Conservation (phyloP, 345 rosid species). For the Euphorbia lathyris region DNA sequence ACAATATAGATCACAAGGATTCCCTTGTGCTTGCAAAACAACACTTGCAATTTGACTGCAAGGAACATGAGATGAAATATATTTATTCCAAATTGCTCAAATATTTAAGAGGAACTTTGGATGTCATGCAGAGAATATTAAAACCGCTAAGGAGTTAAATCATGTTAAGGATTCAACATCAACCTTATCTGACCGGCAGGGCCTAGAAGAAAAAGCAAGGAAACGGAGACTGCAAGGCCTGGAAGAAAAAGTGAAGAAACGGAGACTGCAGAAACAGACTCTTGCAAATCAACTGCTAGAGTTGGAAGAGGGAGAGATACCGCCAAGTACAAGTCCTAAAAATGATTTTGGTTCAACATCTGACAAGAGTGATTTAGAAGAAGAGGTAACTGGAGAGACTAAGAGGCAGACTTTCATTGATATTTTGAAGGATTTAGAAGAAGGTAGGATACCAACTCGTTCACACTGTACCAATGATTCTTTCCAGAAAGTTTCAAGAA, state of each 20-base stretch:
- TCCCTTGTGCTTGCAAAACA: conserved; percentile 13
- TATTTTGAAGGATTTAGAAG: not conserved
- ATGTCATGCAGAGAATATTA: not conserved
- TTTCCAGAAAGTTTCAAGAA: not conserved
- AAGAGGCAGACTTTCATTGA: not conserved
- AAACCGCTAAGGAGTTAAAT: conserved; percentile 7
- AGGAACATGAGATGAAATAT: conserved; percentile 13
- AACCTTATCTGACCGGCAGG: not conserved
- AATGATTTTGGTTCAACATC: not conserved
- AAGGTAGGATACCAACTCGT: not conserved
- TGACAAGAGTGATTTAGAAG: not conserved
- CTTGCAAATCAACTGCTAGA: not conserved
- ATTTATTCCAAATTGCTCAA: conserved; percentile 13
- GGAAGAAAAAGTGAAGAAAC: conserved; percentile 6
- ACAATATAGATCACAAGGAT: conserved; percentile 14
- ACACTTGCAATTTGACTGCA: conserved; percentile 8
- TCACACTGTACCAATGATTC: not conserved
- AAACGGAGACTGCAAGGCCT: not conserved
- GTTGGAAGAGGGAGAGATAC: conserved; percentile 18
- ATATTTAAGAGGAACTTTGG: conserved; percentile 10
- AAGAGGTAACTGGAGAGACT: not conserved
- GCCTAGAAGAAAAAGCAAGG: conserved; percentile 1
- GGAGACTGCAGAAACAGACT: not conserved
- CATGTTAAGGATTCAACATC: conserved; percentile 1
- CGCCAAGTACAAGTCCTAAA: not conserved